Conservation (phyloP, 176 grass and related monocot species). For the Leersia perrieri region DNA sequence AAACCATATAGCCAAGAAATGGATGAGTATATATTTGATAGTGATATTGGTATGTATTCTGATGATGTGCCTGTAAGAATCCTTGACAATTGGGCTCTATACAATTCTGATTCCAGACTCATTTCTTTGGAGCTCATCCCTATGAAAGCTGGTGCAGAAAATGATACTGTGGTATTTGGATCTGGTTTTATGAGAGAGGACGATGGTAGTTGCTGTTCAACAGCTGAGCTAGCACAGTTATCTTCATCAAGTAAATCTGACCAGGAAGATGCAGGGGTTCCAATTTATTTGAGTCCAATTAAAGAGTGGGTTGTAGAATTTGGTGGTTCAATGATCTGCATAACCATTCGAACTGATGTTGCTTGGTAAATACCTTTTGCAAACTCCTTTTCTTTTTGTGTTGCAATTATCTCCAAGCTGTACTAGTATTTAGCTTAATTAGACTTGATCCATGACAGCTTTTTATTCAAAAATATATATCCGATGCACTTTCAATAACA, state of each 20-base stretch:
- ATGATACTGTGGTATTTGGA: conserved; percentile 62
- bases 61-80: conserved; percentile 61
- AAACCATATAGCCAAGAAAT: conserved; percentile 55
- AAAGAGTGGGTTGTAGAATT: conserved; percentile 83
- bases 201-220: conserved; percentile 54
- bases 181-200: conserved; percentile 70
- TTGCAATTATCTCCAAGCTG: neutral
- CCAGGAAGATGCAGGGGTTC: conserved; percentile 44
- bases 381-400: neutral
- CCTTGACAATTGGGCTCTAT: conserved; percentile 68
- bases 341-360: conserved; percentile 53
- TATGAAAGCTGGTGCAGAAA: conserved; percentile 66
- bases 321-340: conserved; percentile 57
- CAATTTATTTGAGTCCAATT: conserved; percentile 61
- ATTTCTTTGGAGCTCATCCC: conserved; percentile 67
- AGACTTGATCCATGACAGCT: neutral
- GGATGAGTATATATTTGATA: conserved; percentile 64
- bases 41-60: conserved; percentile 30
- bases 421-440: neutral
- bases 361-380: conserved; percentile 49
- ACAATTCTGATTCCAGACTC: conserved; percentile 69
- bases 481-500: neutral
- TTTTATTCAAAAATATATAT: neutral
- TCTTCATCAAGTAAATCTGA: conserved; percentile 46
- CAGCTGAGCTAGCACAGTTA: conserved; percentile 29